Base-by-base conservation (phyloP, 257 asterid species). In the Primulina eburnea region DNA sequence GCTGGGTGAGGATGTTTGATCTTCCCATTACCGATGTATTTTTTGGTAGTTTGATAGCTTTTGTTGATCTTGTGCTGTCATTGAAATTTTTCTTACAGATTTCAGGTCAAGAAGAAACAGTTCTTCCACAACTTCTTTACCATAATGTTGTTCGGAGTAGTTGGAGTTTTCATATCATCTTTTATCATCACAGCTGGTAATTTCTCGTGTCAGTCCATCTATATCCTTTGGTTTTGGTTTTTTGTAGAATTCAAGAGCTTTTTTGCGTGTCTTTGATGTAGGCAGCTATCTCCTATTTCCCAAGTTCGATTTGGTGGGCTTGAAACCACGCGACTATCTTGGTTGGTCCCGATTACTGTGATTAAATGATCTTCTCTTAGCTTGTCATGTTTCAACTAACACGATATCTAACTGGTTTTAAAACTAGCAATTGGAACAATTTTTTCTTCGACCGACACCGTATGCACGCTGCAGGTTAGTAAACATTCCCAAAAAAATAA, bases 81-180 rank as follows among this genome's bases (percentile, higher is more conserved):
- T 47, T 14, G 37, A 20, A 53, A 6, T 3, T 28, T 56, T 61
- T 65, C 70, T 20, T n/a, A 62, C 86, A 93, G 98, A 60, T 93
- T 89, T 75, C 98, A 93, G 84, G 98, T 90, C 65, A 93, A 93
- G 90, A 93, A 93, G 95, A 90, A 90, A 71, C 92, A 89, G 66
- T 93, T 93, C 90, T 93, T 93, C 83, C 97, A 93, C 56, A 90
- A 93, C 81, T 90, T 93, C 85, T 89, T 93, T 57, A 87, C 96
- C 10, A 93, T 93, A 61, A 87, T 90, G 96, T 83, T 91, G 73
- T 93, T 90, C 68, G 98, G 98, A 67, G 89, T 93, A 20, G 71
- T 86, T 71, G 98, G 98, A 40, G 97, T 86, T 66, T 86, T 93
- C 73, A 85, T 93, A 77, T 93, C 98, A 18, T 72, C 95, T 11